These are phyloP conservation scores for Zychaea mexicana DNA, from an alignment of 371 early-diverging fungal genomes.

Conservation along the genomic window DNA sequence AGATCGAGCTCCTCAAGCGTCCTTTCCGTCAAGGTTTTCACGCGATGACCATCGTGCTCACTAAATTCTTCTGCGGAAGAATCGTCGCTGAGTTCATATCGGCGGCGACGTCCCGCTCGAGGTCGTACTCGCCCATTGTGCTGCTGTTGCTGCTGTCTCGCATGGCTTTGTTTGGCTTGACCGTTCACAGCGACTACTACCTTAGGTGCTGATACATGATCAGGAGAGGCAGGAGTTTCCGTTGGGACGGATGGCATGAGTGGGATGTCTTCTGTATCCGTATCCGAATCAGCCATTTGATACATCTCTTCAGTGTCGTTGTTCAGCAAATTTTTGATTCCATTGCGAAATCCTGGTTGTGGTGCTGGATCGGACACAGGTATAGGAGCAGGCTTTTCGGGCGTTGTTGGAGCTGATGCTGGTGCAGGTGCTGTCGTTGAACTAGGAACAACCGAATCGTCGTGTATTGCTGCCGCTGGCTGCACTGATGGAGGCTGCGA, in stretches of 20 bases:
- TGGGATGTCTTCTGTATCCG: slow-evolving; percentile 40
- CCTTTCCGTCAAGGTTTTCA: slow-evolving; percentile 19
- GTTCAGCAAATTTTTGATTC: slow-evolving; percentile 38
- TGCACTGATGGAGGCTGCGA: background rate
- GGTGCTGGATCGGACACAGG: slow-evolving; percentile 2
- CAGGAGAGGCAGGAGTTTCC: background rate
- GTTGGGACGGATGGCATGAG: background rate
- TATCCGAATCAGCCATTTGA: slow-evolving; percentile 44
- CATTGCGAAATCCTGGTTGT: slow-evolving; percentile 20
- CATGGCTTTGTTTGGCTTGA: background rate
- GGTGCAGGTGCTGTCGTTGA: background rate
- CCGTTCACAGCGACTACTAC: no score
- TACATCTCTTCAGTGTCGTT: slow-evolving; percentile 26
- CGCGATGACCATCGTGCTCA: slow-evolving; percentile 16
- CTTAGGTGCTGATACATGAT: background rate
- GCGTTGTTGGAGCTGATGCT: background rate
- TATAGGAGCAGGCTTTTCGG: no score
- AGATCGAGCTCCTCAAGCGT: slow-evolving; percentile 26
- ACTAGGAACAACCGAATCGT: background rate
- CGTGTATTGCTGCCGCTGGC: background rate
- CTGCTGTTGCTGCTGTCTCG: no score
- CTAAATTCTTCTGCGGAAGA: slow-evolving; percentile 31
- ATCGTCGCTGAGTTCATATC: slow-evolving; percentile 23
- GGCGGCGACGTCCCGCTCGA: background rate
- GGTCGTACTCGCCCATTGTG: background rate